Evolutionary conservation across 2,329 filamentous ascomycete species (phyloP), one percentile per base, ranked within the genome.

Genomic region (Neocucurbitaria cava): DNA sequence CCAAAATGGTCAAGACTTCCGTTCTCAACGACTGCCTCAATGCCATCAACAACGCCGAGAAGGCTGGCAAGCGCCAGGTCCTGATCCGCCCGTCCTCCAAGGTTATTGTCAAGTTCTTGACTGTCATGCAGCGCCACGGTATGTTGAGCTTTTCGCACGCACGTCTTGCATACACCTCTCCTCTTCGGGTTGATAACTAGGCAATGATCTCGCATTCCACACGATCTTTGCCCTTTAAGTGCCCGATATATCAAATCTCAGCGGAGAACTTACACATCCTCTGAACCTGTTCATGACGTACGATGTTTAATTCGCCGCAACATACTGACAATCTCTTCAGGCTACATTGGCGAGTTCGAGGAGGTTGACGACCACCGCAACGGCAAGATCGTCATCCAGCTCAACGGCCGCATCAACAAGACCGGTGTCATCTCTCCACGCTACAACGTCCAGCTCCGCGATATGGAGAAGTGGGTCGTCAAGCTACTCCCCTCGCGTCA

Each of bases 181-280:
- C 30, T 60, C 75, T 88, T 95, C 95, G 94, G 93, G 89, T 90
- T 97, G 92, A 98, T 98, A 98, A 98, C 95, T 99, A 96, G 94
- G 91, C 89, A 89, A 92, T 87, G 87, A 89, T 94, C 89, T 89
- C 87, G 87, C 86, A 79, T 77, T 62, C 73, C 85, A 78, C 81
- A 97, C 92, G 91, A 89, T 88, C 85, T 89, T 88, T 92, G 94
- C 92, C 93, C 92, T 99, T 98, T 99, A 98, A 98, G 88, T 96
- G 88, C 87, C 92, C 94, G 95, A 96, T 90, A 99, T 82, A 99
- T 95, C 79, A 83, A 90, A 66, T 68, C 73, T 79, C 79, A 79
- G 87, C 89, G 89, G 89, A 87, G 89, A 89, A 94, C 92, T 97
- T 96, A 96, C 92, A 96, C 90, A 89, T 96, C 92, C 87, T 89